Evolutionary conservation across 2,329 filamentous ascomycete genomes (phyloP).

Genomic region (Raffaelea arxii): DNA sequence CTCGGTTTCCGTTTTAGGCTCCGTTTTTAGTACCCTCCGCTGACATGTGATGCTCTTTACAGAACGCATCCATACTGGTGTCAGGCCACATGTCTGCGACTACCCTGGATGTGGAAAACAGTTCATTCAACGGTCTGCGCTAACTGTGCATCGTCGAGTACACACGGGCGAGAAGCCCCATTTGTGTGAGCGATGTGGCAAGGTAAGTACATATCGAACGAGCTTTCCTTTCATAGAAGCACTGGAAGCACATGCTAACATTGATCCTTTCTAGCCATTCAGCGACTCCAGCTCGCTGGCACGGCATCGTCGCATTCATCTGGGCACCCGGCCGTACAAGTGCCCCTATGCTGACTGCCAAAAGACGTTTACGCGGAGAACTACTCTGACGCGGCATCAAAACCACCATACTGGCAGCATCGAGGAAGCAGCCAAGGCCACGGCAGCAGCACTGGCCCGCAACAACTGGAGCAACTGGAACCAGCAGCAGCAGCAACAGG

Average conservation of each 20-base stretch:
- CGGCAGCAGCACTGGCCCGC: conserved; percentile 69
- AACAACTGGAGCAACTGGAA: conserved; percentile 29
- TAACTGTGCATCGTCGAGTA: conserved; percentile 91
- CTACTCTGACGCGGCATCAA: conserved; percentile 89
- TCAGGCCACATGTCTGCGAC: conserved; percentile 87
- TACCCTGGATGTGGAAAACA: conserved; percentile 83
- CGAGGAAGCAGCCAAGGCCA: conserved; percentile 84
- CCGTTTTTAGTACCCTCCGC: background rate
- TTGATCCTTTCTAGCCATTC: conserved; percentile 57
- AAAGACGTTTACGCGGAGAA: conserved; percentile 94
- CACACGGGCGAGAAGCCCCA: conserved; percentile 98
- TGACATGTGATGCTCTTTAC: conserved; percentile 5
- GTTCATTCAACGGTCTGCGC: conserved; percentile 91
- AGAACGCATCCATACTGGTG: conserved; percentile 94
- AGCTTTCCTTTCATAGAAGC: background rate
- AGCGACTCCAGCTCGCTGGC: conserved; percentile 93
- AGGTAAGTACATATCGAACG: conserved; percentile 47
- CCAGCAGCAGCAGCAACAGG: conserved; percentile 54
- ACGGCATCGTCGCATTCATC: conserved; percentile 88
- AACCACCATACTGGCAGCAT: conserved; percentile 93
- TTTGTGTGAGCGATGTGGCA: conserved; percentile 92
- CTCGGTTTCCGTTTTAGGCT: background rate
- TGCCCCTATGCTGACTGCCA: conserved; percentile 96
- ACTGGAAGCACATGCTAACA: background rate
- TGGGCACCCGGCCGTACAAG: conserved; percentile 91